Evolutionary conservation across 2,329 filamentous ascomycete species (phyloP).

Genomic region (Venturia effusa): DNA sequence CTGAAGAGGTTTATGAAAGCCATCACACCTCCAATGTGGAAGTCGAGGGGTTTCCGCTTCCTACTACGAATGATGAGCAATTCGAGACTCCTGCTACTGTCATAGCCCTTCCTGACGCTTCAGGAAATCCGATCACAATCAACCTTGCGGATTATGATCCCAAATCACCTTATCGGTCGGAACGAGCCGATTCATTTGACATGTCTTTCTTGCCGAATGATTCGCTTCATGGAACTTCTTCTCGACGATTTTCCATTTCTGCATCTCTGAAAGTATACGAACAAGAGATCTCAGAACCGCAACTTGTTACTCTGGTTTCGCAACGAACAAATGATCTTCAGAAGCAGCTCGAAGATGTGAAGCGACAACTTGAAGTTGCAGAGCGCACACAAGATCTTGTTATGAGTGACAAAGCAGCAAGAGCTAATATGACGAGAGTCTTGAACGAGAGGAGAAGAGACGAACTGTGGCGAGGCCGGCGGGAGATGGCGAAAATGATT

Average conservation of each 20-base stretch:
- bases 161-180: background rate
- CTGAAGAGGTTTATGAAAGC: constrained; percentile 1
- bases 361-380: constrained; percentile 2
- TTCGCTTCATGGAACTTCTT: background rate
- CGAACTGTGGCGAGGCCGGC: constrained; percentile 1
- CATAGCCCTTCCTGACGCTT: constrained; percentile 5
- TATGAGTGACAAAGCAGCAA: background rate
- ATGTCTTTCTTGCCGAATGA: background rate
- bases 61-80: background rate
- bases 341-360: constrained; percentile 1
- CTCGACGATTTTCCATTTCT: background rate
- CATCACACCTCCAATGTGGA: constrained; percentile 7
- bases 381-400: background rate
- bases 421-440: background rate
- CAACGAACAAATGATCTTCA: background rate
- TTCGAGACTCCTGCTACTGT: background rate
- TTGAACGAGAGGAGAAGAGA: constrained; percentile 6
- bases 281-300: constrained; percentile 6
- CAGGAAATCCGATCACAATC: constrained; percentile 1
- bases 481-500: constrained; percentile 1
- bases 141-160: constrained; percentile 9
- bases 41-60: constrained; percentile 3
- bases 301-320: background rate
- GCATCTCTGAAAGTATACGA: constrained; percentile 3
- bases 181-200: background rate